Percentiles rank a stretch among this genome's conserved stretches.
These are phyloP conservation scores for Fusarium pseudonygamai DNA, from an alignment of 2,329 filamentous ascomycete genomes.

Conservation along the genomic window DNA sequence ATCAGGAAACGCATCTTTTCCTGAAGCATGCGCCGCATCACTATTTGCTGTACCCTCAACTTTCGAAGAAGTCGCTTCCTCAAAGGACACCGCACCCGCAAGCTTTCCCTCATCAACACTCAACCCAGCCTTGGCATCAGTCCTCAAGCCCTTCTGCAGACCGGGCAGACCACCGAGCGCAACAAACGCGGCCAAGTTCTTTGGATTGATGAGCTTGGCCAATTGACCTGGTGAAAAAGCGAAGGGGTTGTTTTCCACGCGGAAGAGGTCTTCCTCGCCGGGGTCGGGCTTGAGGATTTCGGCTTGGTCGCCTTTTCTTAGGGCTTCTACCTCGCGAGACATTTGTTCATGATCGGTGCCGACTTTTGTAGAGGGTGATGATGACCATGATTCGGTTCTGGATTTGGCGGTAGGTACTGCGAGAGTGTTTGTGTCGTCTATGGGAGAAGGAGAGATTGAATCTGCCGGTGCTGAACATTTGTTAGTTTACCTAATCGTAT, in stretches of 20 bases:
- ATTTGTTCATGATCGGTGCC: slow-evolving; percentile 33
- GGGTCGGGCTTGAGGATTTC: slow-evolving; percentile 71
- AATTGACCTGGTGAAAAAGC: slow-evolving; percentile 83
- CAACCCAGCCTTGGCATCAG: slow-evolving; percentile 74
- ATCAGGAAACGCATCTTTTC: slow-evolving; percentile 26
- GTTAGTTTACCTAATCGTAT: background rate
- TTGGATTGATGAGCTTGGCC: slow-evolving; percentile 85
- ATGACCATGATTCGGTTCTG: slow-evolving; percentile 30
- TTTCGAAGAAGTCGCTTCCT: slow-evolving; percentile 60
- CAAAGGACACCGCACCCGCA: slow-evolving; percentile 71
- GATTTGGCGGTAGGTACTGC: slow-evolving; percentile 23
- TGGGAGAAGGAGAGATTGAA: slow-evolving; percentile 25
- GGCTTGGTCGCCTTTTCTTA: slow-evolving; percentile 32
- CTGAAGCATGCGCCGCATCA: background rate
- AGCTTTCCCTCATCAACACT: slow-evolving; percentile 76
- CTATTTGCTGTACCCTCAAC: background rate
- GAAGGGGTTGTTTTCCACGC: slow-evolving; percentile 80
- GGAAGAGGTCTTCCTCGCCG: slow-evolving; percentile 75
- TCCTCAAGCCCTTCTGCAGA: slow-evolving; percentile 78
- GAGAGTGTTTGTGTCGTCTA: slow-evolving; percentile 32
- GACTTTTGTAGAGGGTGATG: slow-evolving; percentile 30
- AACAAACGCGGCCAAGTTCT: slow-evolving; percentile 80
- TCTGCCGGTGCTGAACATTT: background rate
- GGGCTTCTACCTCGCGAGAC: slow-evolving; percentile 16
- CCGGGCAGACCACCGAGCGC: slow-evolving; percentile 79